A percentile compares a stretch with the other conserved stretches of the same genome.
Conservation (phyloP, 768 basidiomycete species). For the Tulasnella sp. region DNA sequence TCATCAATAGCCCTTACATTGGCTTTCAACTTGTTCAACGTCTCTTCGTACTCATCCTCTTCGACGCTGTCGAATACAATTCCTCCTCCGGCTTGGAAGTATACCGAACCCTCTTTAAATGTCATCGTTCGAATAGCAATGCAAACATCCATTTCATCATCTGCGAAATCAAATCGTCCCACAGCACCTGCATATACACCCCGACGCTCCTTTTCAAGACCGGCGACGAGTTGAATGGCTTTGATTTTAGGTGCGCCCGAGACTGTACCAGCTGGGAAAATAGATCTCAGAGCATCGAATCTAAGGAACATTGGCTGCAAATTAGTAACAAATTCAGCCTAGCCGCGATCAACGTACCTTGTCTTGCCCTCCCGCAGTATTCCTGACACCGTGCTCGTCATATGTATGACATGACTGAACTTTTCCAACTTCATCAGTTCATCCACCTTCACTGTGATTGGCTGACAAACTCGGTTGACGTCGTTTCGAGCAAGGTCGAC, state of each 20-base stretch:
- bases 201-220: constrained; percentile 74
- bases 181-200: constrained; percentile 96
- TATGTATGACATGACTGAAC: constrained; percentile 95
- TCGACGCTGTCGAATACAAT: constrained; percentile 96
- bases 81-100: constrained; percentile 92
- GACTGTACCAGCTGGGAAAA: constrained; percentile 97
- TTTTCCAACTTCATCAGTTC: constrained; percentile 86
- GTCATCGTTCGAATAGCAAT: constrained; percentile 98
- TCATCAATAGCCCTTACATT: constrained; percentile 75
- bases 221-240: constrained; percentile 84
- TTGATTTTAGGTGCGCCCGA: constrained; percentile 99
- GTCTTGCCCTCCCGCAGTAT: constrained; percentile 65
- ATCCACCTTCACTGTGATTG: constrained; percentile 91
- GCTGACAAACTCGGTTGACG: constrained; percentile 92
- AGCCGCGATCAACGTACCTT: constrained; percentile 39
- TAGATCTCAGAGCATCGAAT: constrained; percentile 97
- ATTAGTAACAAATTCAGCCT: not conserved
- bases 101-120: constrained; percentile 84
- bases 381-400: constrained; percentile 93
- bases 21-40: constrained; percentile 82
- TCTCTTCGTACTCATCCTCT: constrained; percentile 94
- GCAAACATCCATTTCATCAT: constrained; percentile 93
- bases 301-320: constrained; percentile 30
- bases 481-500: constrained; percentile 97
- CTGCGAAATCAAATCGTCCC: constrained; percentile 93